phyloP scores from a whole-genome alignment of 2,329 filamentous ascomycete genomes.

The Hymenoscyphus albidus region DNA sequence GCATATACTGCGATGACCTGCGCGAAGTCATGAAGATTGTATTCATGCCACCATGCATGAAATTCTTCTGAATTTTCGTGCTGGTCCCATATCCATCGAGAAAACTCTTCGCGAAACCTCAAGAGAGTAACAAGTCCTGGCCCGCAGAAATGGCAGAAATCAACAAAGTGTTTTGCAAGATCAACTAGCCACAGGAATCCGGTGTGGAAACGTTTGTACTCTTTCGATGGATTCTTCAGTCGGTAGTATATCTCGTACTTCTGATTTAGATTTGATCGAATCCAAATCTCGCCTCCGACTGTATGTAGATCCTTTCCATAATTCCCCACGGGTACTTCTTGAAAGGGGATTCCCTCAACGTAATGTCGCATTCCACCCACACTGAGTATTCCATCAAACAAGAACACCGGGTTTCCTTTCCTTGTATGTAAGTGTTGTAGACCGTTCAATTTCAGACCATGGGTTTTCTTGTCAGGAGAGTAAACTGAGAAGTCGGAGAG shows the following conservation, averaged over 20 bases:
- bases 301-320: conserved; percentile 52
- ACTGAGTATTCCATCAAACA: conserved; percentile 59
- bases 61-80: conserved; percentile 46
- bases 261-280: conserved; percentile 51
- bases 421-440: conserved; percentile 49
- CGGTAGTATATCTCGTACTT: conserved; percentile 57
- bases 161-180: conserved; percentile 67
- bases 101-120: conserved; percentile 57
- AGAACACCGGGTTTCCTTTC: conserved; percentile 40
- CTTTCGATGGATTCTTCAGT: conserved; percentile 49
- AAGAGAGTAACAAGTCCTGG: conserved; percentile 43
- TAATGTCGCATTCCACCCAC: conserved; percentile 42
- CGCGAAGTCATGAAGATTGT: conserved; percentile 59
- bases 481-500: conserved; percentile 59
- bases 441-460: conserved; percentile 47
- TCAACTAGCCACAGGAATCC: conserved; percentile 69
- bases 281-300: conserved; percentile 56
- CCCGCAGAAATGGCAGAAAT: conserved; percentile 45
- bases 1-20: conserved; percentile 55
- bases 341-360: conserved; percentile 54
- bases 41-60: conserved; percentile 50
- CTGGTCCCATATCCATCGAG: conserved; percentile 47
- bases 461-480: conserved; percentile 35
- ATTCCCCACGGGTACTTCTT: conserved; percentile 59
- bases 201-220: conserved; percentile 59